A percentile compares a stretch with the other conserved stretches of the same genome.
These are phyloP conservation scores for Salix exigua DNA, from an alignment of 345 rosid species.

Conservation along the genomic window DNA sequence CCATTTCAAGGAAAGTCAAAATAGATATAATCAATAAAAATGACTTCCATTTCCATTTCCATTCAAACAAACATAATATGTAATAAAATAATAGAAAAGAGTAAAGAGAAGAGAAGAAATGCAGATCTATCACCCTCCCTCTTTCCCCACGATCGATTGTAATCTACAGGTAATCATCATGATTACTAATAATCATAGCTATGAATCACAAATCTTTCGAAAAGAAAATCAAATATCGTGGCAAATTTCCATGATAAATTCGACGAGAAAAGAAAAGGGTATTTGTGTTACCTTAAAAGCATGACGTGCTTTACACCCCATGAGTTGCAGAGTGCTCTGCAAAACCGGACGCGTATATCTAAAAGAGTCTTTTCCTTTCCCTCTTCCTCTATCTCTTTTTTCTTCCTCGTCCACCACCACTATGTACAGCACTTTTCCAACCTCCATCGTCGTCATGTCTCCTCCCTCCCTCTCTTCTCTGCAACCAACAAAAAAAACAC, in stretches of 20 bases:
- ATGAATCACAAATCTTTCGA: background rate
- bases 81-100: no score
- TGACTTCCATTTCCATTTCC: background rate
- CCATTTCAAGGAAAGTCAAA: background rate
- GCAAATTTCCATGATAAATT: background rate
- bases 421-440: constrained; percentile 62
- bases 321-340: constrained; percentile 90
- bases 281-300: constrained; percentile 77
- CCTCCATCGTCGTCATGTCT: constrained; percentile 55
- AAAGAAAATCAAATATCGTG: background rate
- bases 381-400: constrained; percentile 26
- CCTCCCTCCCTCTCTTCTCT: constrained; percentile 8
- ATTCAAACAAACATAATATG: background rate
- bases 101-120: background rate
- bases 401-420: constrained; percentile 67
- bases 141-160: background rate
- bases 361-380: constrained; percentile 53
- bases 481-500: background rate
- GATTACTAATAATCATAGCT: no score
- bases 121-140: background rate
- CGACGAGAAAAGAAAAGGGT: background rate
- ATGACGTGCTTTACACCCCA: constrained; percentile 98
- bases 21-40: background rate
- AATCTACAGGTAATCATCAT: background rate
- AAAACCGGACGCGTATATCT: constrained; percentile 84